phyloP scores from a whole-genome alignment of 306 rosid species.

The Rosa persica region DNA sequence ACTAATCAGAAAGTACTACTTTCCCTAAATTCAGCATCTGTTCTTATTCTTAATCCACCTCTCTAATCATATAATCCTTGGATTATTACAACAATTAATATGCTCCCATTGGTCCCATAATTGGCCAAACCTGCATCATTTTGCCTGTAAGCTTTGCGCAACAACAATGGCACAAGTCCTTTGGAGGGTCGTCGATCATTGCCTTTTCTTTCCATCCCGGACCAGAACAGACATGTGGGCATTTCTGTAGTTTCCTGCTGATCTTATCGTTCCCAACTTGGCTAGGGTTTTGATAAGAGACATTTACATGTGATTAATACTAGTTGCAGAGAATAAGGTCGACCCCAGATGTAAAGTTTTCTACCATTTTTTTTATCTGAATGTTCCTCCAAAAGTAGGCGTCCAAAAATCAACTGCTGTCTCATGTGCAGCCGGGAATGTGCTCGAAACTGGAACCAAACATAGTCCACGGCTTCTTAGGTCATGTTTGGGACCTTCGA shows the following conservation, averaged over 20 bases:
- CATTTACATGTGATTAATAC: constrained; percentile 13
- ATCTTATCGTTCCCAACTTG: constrained; percentile 63
- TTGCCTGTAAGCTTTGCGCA: constrained; percentile 62
- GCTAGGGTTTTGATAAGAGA: constrained; percentile 64
- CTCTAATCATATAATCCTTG: constrained; percentile 59
- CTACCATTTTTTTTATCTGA: constrained; percentile 49
- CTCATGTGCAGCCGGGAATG: constrained; percentile 89
- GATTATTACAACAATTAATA: constrained; percentile 59
- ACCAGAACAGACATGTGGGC: constrained; percentile 43
- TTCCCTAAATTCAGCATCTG: constrained; percentile 47
- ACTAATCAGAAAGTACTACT: constrained; percentile 21
- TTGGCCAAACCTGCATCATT: constrained; percentile 56
- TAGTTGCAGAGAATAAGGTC: constrained; percentile 16
- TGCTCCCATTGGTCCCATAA: constrained; percentile 50
- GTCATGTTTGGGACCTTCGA: constrained; percentile 74
- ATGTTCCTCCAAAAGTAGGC: constrained; percentile 82
- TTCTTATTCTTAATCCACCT: constrained; percentile 52
- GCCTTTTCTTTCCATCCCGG: constrained; percentile 46
- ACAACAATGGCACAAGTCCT: constrained; percentile 45
- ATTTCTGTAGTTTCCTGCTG: constrained; percentile 26
- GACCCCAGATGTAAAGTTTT: background rate
- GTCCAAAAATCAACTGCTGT: constrained; percentile 95
- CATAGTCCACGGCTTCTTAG: constrained; percentile 93
- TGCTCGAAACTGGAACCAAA: constrained; percentile 90
- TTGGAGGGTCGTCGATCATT: constrained; percentile 45